phyloP scores from a whole-genome alignment of 2,329 filamentous ascomycete genomes.

The Aphanoascus verrucosus region DNA sequence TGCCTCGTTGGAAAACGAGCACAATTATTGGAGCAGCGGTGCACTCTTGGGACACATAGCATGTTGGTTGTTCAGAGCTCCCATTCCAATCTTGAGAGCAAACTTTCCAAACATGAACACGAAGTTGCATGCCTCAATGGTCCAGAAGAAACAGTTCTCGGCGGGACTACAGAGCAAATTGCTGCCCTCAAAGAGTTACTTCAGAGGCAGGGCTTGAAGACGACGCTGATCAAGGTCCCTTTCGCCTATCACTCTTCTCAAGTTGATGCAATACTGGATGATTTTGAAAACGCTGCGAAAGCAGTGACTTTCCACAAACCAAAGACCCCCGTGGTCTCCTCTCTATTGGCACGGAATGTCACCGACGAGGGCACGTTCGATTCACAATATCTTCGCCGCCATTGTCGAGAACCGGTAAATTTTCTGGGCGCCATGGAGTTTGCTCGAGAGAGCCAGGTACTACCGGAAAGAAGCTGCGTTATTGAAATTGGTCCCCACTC shows the following conservation, averaged over 20 bases:
- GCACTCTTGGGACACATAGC: conserved; percentile 54
- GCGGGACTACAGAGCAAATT: conserved; percentile 49
- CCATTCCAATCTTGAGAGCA: conserved; percentile 36
- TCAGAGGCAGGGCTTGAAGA: conserved; percentile 46
- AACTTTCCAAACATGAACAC: conserved; percentile 38
- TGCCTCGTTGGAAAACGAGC: conserved; percentile 61
- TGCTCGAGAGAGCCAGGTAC: conserved; percentile 47
- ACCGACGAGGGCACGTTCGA: conserved; percentile 47
- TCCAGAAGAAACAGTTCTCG: conserved; percentile 63
- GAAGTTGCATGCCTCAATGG: conserved; percentile 64
- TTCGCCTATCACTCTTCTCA: conserved; percentile 59
- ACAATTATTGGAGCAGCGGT: conserved; percentile 53
- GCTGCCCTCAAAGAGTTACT: conserved; percentile 43
- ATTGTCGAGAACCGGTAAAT: conserved; percentile 58
- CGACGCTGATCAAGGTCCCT: conserved; percentile 51
- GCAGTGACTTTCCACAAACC: conserved; percentile 49
- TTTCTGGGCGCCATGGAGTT: conserved; percentile 53
- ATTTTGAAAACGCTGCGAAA: conserved; percentile 47
- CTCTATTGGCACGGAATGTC: conserved; percentile 52
- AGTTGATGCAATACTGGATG: conserved; percentile 52
- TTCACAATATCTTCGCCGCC: conserved; percentile 52
- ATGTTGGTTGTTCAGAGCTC: conserved; percentile 50
- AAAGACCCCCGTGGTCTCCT: conserved; percentile 54
- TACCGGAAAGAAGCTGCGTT: conserved; percentile 58
- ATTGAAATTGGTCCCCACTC: conserved; percentile 67